Percentiles rank a stretch among this genome's conserved stretches.
These are phyloP conservation scores for Calonectria ilicicola DNA, from an alignment of 2,329 filamentous ascomycete genomes.

Conservation along the genomic window DNA sequence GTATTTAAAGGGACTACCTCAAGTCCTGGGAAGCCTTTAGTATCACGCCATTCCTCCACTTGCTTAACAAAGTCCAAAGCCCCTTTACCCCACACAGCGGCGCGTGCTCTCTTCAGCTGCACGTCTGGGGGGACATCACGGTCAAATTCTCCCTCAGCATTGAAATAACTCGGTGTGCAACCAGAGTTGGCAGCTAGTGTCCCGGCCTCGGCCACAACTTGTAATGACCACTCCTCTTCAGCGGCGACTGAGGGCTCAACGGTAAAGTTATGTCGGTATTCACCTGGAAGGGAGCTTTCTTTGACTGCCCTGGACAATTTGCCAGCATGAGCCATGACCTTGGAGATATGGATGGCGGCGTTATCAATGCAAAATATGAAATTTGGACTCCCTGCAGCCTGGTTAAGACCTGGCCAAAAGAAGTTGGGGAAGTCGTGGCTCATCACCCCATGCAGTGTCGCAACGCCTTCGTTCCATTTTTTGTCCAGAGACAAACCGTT, in stretches of 20 bases:
- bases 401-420: constrained; percentile 58
- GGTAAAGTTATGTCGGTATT: constrained; percentile 22
- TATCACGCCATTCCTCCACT: too few relatives aligned
- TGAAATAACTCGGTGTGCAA: too few relatives aligned
- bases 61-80: too few relatives aligned
- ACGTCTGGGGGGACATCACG: too few relatives aligned
- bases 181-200: too few relatives aligned
- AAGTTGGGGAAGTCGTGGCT: constrained; percentile 66
- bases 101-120: too few relatives aligned
- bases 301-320: too few relatives aligned
- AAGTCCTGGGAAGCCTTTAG: too few relatives aligned
- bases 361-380: constrained; percentile 51
- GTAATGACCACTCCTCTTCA: constrained; percentile 59
- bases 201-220: too few relatives aligned
- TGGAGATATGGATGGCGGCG: constrained; percentile 55
- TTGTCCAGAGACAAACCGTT: constrained; percentile 57
- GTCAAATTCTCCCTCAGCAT: too few relatives aligned
- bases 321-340: constrained; percentile 46
- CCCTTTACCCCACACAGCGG: too few relatives aligned
- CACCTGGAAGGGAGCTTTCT: constrained; percentile 8
- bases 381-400: constrained; percentile 54
- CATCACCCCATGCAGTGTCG: constrained; percentile 64
- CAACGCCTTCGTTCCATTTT: constrained; percentile 57
- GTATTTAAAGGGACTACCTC: too few relatives aligned
- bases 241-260: constrained; percentile 60